These are phyloP conservation scores for Eutrema yunnanense DNA, from an alignment of 345 rosid species.

Conservation along the genomic window DNA sequence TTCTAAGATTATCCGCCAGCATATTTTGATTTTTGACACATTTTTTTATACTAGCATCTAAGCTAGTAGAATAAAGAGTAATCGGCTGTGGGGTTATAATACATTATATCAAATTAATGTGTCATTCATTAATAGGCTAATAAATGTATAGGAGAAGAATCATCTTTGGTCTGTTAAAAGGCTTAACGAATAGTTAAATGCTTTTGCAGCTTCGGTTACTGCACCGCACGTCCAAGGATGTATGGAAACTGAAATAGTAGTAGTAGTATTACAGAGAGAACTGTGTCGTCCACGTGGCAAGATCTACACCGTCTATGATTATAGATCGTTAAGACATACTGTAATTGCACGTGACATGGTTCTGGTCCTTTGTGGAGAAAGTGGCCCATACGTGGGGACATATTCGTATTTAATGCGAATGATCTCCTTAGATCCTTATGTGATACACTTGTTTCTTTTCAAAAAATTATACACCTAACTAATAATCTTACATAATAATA, in stretches of 20 bases:
- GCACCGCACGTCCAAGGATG: constrained; percentile 30
- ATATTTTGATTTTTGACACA: not conserved
- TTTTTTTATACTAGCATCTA: not conserved
- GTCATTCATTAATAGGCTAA: constrained; percentile 14
- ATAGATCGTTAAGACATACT: constrained; percentile 10
- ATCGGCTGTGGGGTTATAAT: not conserved
- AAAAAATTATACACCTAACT: not conserved
- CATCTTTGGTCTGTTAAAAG: not conserved
- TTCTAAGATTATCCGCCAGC: constrained; percentile 7
- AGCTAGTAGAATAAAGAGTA: not conserved
- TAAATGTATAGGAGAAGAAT: constrained; percentile 5
- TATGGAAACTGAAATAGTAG: not conserved
- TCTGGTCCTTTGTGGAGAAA: constrained; percentile 13
- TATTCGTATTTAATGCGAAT: constrained; percentile 27
- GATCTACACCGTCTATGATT: constrained; percentile 8
- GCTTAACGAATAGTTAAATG: constrained; percentile 2
- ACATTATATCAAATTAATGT: not conserved
- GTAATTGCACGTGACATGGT: constrained; percentile 20
- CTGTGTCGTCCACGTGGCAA: constrained; percentile 17
- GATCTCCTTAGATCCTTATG: constrained; percentile 22
- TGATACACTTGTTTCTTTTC: constrained; percentile 5
- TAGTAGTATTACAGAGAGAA: not conserved
- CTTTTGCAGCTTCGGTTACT: constrained; percentile 16
- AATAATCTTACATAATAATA: not conserved
- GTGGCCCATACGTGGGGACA: constrained; percentile 37